Evolutionary conservation across 192 early-diverging fungal genomes (phyloP), one percentile per base, ranked within the genome.

Genomic region (Coemansia sp.): DNA sequence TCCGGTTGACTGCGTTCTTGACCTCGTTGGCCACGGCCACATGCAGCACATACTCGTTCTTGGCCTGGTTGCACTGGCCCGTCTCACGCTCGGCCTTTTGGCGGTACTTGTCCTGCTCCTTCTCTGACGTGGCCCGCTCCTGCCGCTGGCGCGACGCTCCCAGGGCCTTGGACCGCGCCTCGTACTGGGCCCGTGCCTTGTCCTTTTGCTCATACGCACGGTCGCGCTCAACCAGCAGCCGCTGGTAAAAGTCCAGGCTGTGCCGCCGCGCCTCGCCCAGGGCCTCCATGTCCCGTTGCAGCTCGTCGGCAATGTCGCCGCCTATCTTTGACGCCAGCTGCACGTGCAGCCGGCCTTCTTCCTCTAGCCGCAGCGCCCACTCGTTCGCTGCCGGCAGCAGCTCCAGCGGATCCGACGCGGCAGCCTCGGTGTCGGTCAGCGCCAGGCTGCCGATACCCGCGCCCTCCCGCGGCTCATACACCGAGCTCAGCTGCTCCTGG

Each of bases 41-140:
- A 20, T 68, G 65, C 44, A 68, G 44, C 12, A 68, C 57, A 21
- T 68, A 68, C 49, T 56, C 65, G 44, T 68, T 68, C 30, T 68
- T 68, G 36, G 65, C 53, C 44, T 68, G 65, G 58, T 68, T 68
- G 53, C 65, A 54, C 32, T 33, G 21, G 21, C 42, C 44, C 2
- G 44, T 17, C 44, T 68, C 56, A 30, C 46, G 51, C 18, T 60
- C 65, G 0, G 49, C 54, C 34, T 48, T 47, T 16, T 53, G 48
- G 17, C 65, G 51, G 44, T 56, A 50, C 31, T 56, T 60, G 12
- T 68, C 65, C 48, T 68, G 65, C 51, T 68, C 65, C 58, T 68
- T 68, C 41, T 68, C 65, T 2, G 56, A 56, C 8, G 58, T 61
- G 10, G 65, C 65, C 19, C 65, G 48, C 50, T 68, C 65, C 29